Conservation (phyloP, 164 flowering plant genomes). For the Vitis rupestris region DNA sequence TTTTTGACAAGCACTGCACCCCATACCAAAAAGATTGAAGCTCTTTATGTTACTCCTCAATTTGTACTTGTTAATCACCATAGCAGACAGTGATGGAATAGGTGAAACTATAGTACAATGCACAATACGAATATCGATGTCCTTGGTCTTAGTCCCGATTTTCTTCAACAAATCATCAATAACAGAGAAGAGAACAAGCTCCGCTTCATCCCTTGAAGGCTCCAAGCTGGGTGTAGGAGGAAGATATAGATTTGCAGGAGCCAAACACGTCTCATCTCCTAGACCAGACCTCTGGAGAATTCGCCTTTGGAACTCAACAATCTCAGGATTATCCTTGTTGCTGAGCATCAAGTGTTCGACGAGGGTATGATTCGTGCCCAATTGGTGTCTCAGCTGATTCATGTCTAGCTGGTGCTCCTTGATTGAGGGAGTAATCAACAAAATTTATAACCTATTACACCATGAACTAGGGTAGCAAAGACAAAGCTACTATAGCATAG, state of each 20-base stretch:
- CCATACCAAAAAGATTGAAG: constrained; percentile 10
- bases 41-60: constrained; percentile 5
- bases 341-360: not conserved
- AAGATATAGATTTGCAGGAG: constrained; percentile 1
- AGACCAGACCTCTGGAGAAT: constrained; percentile 7
- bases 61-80: constrained; percentile 8
- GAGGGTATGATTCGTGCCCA: no score
- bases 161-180: constrained; percentile 1
- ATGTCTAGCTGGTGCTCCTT: no score
- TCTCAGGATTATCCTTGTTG: not conserved
- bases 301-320: constrained; percentile 5
- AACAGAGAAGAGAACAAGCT: not conserved
- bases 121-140: not conserved
- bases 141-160: not conserved
- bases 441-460: no score
- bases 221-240: constrained; percentile 5
- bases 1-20: constrained; percentile 13
- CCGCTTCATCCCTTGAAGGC: constrained; percentile 2
- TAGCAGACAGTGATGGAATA: constrained; percentile 9
- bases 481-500: no score
- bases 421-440: no score
- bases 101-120: not conserved
- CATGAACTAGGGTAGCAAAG: no score
- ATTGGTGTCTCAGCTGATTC: no score
- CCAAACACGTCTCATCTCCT: constrained; percentile 1